phyloP scores from a whole-genome alignment of 768 basidiomycete species.

The Mycena floridula region DNA sequence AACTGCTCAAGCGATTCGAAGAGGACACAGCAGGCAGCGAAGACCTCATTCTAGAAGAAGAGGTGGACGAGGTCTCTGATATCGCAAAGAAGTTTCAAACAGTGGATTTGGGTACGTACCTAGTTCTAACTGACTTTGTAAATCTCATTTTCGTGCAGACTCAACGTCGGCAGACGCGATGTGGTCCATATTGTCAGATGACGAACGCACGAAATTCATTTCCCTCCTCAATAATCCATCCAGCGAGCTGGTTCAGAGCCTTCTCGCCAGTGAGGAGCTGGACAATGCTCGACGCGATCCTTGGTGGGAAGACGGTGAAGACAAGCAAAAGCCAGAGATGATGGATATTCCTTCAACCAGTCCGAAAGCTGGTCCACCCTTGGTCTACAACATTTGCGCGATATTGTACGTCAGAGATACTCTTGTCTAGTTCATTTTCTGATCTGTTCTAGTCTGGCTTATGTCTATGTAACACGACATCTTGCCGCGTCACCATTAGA shows the following conservation, averaged over 20 bases:
- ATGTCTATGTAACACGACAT: conserved; percentile 60
- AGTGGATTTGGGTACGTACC: conserved; percentile 55
- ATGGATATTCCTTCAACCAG: conserved; percentile 15
- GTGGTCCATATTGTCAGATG: conserved; percentile 55
- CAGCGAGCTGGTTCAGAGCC: conserved; percentile 52
- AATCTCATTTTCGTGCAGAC: too few species aligned
- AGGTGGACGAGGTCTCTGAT: conserved; percentile 30
- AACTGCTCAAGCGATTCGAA: conserved; percentile 67
- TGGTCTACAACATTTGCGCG: conserved; percentile 67
- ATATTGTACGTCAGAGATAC: conserved; percentile 47
- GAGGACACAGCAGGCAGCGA: conserved; percentile 43
- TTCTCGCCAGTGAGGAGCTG: conserved; percentile 54
- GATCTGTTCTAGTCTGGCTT: conserved; percentile 49
- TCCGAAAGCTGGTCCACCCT: conserved; percentile 36
- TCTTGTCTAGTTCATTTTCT: neutral
- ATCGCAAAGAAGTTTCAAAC: conserved; percentile 45
- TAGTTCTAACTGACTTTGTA: too few species aligned
- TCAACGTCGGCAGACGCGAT: conserved; percentile 41
- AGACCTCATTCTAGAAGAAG: conserved; percentile 17
- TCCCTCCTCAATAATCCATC: conserved; percentile 53
- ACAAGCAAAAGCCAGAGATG: conserved; percentile 5
- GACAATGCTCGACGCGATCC: conserved; percentile 44
- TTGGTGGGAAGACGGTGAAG: conserved; percentile 62
- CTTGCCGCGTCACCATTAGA: conserved; percentile 55
- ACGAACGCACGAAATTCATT: conserved; percentile 57